These are phyloP conservation scores for Botrytis hyacinthi DNA, from an alignment of 2,329 filamentous ascomycete genomes.

Conservation along the genomic window DNA sequence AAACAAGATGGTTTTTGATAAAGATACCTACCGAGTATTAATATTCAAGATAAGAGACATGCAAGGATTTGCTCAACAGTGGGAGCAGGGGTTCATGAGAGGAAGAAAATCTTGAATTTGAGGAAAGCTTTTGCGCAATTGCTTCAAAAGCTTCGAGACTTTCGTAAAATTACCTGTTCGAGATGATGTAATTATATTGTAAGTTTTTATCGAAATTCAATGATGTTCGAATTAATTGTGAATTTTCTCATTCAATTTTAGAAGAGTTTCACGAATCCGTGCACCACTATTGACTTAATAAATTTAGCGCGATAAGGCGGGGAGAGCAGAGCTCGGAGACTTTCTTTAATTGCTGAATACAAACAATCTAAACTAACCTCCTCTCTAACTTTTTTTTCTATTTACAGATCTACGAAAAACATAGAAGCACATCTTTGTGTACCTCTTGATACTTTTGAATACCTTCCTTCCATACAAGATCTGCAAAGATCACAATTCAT, in stretches of 20 bases:
- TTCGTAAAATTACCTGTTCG: not conserved
- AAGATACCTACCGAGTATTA: not conserved
- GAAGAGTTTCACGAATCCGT: not conserved
- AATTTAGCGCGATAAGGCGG: conserved; percentile 11
- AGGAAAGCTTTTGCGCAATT: not conserved
- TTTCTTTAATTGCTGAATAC: not conserved
- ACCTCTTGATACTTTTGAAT: not conserved
- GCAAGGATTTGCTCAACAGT: not conserved
- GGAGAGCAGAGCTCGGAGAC: not conserved
- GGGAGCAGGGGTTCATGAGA: not conserved
- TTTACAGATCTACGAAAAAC: too few species aligned
- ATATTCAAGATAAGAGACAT: conserved; percentile 18
- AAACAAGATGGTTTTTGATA: not conserved
- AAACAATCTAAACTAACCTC: not conserved
- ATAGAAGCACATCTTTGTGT: not conserved
- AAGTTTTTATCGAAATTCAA: not conserved
- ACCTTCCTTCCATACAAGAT: not conserved
- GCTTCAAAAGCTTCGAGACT: not conserved
- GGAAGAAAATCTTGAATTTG: not conserved
- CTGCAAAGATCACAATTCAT: not conserved
- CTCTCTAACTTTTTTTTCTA: not conserved
- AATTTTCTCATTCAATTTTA: not conserved
- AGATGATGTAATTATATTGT: not conserved
- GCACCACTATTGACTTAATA: not conserved
- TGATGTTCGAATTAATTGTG: not conserved